Evolutionary conservation across 352 stramenopile genomes (phyloP).

Genomic region (Globisporangium camurandrum): DNA sequence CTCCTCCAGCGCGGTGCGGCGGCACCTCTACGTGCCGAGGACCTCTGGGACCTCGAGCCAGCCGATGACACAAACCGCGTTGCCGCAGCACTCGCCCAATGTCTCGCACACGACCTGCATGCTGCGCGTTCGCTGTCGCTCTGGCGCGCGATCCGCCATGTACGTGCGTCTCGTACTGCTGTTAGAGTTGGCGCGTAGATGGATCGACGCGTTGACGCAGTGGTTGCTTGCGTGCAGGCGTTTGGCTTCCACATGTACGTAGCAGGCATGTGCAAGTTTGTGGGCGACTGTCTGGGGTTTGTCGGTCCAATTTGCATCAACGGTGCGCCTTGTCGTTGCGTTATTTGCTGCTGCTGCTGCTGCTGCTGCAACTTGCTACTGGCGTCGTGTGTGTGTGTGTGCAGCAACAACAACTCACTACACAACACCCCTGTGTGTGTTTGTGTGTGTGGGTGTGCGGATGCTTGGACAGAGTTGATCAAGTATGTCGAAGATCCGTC

Average conservation of each 20-base stretch:
- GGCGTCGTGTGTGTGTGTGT: neutral
- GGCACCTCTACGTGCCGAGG: constrained; percentile 23
- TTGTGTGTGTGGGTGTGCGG: neutral
- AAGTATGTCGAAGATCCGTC: constrained; percentile 58
- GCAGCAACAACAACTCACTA: neutral
- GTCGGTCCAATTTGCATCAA: constrained; percentile 72
- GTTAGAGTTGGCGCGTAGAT: neutral
- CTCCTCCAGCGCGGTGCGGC: constrained; percentile 27
- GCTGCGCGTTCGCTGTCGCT: constrained; percentile 21
- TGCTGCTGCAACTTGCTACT: neutral
- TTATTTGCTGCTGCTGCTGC: neutral
- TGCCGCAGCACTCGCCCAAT: constrained; percentile 6
- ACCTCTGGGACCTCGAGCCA: constrained; percentile 34
- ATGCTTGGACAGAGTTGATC: constrained; percentile 27
- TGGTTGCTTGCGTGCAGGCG: constrained; percentile 20
- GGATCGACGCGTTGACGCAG: neutral
- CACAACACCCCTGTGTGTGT: no score
- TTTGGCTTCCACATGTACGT: constrained; percentile 89
- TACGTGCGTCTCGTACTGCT: constrained; percentile 1
- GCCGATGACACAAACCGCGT: constrained; percentile 21
- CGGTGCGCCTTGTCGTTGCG: constrained; percentile 9
- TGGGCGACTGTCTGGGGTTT: constrained; percentile 89
- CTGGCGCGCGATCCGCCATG: constrained; percentile 34
- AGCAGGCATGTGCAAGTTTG: constrained; percentile 87
- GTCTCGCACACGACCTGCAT: constrained; percentile 23